Conservation (phyloP, 768 basidiomycete species). For the Collybiopsis confluens region DNA sequence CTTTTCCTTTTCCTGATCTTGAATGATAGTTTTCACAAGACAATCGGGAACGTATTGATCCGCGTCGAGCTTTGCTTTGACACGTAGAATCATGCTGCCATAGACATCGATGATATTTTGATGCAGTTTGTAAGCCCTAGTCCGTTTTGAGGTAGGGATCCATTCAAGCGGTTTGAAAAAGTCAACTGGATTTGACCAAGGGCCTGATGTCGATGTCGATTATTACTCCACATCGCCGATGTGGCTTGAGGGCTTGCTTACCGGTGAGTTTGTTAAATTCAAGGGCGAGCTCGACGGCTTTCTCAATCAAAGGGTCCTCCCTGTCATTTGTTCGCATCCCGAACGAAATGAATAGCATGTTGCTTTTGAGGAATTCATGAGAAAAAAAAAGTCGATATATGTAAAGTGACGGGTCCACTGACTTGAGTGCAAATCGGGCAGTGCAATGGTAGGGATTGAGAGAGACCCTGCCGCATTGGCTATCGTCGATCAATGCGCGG, state of each 20-base stretch:
- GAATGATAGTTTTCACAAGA: constrained; percentile 24
- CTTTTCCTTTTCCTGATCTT: constrained; percentile 22
- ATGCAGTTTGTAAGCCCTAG: constrained; percentile 14
- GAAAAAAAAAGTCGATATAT: neutral
- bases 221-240: neutral
- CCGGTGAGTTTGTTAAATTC: constrained; percentile 21
- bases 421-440: constrained; percentile 18
- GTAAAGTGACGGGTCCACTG: neutral
- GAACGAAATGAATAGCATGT: constrained; percentile 17
- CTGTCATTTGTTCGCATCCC: constrained; percentile 14
- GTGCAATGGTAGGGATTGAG: constrained; percentile 14
- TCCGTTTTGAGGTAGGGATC: constrained; percentile 11
- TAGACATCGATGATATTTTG: constrained; percentile 22
- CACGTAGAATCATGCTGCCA: constrained; percentile 22
- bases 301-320: constrained; percentile 11
- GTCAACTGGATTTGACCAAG: constrained; percentile 19
- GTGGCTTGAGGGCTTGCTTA: neutral
- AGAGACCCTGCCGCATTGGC: constrained; percentile 9
- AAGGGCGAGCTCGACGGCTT: constrained; percentile 10
- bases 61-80: constrained; percentile 21
- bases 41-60: constrained; percentile 30
- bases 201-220: constrained; percentile 7
- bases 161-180: constrained; percentile 15
- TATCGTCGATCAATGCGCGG: constrained; percentile 10
- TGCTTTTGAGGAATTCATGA: no score